Evolutionary conservation across 192 early-diverging fungal species (phyloP).

Genomic region (Backusella mclennaniae): DNA sequence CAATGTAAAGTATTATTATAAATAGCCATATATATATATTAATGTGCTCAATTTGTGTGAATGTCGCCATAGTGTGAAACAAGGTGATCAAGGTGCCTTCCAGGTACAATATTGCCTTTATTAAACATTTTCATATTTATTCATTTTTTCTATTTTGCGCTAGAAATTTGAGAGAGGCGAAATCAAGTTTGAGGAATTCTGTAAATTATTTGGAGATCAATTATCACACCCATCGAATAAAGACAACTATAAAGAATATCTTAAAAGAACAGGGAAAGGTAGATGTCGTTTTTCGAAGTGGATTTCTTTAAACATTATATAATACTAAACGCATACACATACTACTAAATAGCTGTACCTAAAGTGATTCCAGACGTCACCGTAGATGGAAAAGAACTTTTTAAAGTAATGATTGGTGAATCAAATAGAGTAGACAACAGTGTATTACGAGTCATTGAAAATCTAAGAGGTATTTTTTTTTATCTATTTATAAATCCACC

Average conservation of each 20-base stretch:
- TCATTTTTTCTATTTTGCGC: constrained; percentile 1
- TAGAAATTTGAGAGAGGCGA: constrained; percentile 62
- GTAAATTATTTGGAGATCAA: constrained; percentile 55
- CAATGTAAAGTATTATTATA: constrained; percentile 49
- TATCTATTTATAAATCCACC: background rate
- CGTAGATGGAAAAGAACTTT: constrained; percentile 61
- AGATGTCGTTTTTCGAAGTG: background rate
- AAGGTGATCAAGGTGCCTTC: constrained; percentile 44
- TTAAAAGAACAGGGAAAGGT: constrained; percentile 28
- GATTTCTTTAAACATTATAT: background rate
- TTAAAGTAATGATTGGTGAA: constrained; percentile 61
- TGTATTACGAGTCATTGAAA: constrained; percentile 50
- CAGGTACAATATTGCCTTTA: constrained; percentile 28
- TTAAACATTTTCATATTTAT: background rate
- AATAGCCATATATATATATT: background rate
- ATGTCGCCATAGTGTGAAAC: constrained; percentile 17
- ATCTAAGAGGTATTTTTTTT: constrained; percentile 37
- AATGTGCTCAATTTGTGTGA: background rate
- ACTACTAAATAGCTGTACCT: background rate
- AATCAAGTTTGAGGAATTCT: constrained; percentile 53
- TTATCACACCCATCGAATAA: constrained; percentile 53
- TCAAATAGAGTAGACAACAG: constrained; percentile 38
- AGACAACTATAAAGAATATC: constrained; percentile 46
- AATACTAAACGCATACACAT: background rate
- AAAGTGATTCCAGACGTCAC: constrained; percentile 19